Evolutionary conservation across 148 eudicot genomes (phyloP), one percentile per base, ranked within the genome.

Genomic region (Chenopodium album): DNA sequence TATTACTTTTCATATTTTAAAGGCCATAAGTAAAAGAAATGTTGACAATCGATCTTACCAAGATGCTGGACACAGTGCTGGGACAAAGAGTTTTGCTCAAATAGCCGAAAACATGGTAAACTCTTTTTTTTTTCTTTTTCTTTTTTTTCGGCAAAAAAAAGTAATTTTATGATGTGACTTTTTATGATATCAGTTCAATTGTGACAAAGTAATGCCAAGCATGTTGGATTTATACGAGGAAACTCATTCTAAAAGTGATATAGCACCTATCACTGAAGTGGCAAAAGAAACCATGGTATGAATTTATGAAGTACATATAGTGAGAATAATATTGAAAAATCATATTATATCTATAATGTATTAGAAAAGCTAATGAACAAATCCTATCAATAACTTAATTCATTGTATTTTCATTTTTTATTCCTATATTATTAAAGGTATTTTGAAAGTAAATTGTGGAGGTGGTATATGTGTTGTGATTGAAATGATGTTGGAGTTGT

Each of bases 71-170:
- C 48, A 19, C 52, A 71, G 29, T 71, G 74, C 52, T 19, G 74
- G 74, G 9, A 37, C 50, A 71, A 41, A 71, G 47, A 37, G 75
- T 41, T 72, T 72, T 72, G 44, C 75, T 22, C 54, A 72, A 72
- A 48, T 2, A 17, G 75, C 29, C 4, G 44, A 31, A 32, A 22
- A 37, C 31, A 37, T 70, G 46, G 47, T 37, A 70, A 31, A 13
- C 69, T 65, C 28, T 9, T 23, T n/a, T 0, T 0, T 0, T 37
- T 34, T 34, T 5, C 5, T 37, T 37, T 37, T 37, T 5, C 1
- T 8, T 65, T 70, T 70, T 3, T 32, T 9, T 20, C 7, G 0
- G 0, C 3, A 9, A 10, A 44, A 41, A 17, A 19, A 41, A 41
- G 0, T 41, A 3, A 13, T 31, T 37, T 72, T n/a, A 41, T 41